Percentiles rank a stretch among this genome's conserved stretches.
Conservation (phyloP, 176 grass and related monocot genomes). For the Miscanthus lutarioriparius region DNA sequence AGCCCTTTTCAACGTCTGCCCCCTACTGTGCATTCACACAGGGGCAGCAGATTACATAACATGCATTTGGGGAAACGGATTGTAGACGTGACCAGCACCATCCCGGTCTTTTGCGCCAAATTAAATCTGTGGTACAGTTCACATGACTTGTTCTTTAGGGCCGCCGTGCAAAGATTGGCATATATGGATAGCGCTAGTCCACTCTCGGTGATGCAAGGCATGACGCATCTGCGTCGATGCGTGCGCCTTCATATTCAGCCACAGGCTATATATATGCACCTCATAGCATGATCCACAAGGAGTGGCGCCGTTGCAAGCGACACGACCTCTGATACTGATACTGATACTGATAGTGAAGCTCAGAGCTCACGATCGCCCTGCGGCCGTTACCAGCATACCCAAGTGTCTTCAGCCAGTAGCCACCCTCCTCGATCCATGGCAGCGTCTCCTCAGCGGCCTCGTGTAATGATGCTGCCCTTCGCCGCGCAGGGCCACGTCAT, state of each 20-base stretch:
- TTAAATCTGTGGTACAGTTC: neutral
- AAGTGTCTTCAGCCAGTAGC: neutral
- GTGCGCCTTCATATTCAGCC: neutral
- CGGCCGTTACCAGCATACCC: too few species aligned
- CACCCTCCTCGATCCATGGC: conserved; percentile 17
- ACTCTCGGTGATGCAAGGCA: neutral
- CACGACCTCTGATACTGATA: neutral
- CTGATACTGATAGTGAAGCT: neutral
- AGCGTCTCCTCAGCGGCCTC: conserved; percentile 5
- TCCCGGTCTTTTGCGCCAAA: too few species aligned
- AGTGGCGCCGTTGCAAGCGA: neutral
- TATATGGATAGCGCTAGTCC: neutral
- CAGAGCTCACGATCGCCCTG: neutral
- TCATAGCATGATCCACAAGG: neutral
- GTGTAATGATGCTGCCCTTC: conserved; percentile 58
- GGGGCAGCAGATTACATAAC: too few species aligned
- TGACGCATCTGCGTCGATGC: neutral
- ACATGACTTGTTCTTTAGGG: neutral
- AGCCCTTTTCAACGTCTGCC: too few species aligned
- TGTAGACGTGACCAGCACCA: too few species aligned
- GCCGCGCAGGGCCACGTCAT: conserved; percentile 68
- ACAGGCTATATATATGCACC: neutral
- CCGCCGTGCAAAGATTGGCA: neutral
- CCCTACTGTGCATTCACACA: too few species aligned
- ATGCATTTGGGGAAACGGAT: too few species aligned